Base-by-base conservation (phyloP, 2,329 filamentous ascomycete species). In the Daldinia sp. region DNA sequence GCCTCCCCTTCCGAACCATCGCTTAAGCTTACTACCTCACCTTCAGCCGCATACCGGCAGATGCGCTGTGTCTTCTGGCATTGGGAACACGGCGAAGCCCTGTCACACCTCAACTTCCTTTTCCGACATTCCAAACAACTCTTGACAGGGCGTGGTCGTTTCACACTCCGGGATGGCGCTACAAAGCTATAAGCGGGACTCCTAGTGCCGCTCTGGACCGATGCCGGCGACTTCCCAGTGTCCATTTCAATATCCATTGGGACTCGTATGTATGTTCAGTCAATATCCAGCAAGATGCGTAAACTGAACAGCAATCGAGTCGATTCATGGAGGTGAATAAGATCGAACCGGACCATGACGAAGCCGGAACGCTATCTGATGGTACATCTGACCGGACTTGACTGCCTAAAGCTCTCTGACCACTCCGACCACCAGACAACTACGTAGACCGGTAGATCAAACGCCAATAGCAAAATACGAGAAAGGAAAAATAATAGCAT, bases 31-130 rank as follows among this genome's bases (percentile, higher is more conserved):
- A 77, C 77, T 7, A 75, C 77, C 55, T 83, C 81, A 29, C 82
- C 79, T 58, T 83, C 81, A 17, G 82, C 77, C 21, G 82, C 77
- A 67, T 86, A 87, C 67, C 78, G 82, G 75, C 84, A 87, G 35
- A 74, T 70, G 32, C 84, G 82, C 66, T 79, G 81, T n/a, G 83
- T 83, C 71, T 84, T 85, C 51, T 84, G 82, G 70, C 85, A 87
- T 71, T 87, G 84, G 4, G 82, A 83, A 68, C 85, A 87, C 3
- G 84, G 83, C 41, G 79, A 77, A n/a, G 80, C 77, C 43, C 85
- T 80, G 71, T 87, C 84, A 73, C 85, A 87, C 72, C 85, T 87
- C 68, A 85, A 80, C 71, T 85, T 85, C 56, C 85, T 79, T 68
- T 85, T 68, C 13, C 71, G 70, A 61, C 71, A 73, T 60, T 69